phyloP scores from a whole-genome alignment of 1,139 yeast genomes.

The Suhomyces guaymorum region DNA sequence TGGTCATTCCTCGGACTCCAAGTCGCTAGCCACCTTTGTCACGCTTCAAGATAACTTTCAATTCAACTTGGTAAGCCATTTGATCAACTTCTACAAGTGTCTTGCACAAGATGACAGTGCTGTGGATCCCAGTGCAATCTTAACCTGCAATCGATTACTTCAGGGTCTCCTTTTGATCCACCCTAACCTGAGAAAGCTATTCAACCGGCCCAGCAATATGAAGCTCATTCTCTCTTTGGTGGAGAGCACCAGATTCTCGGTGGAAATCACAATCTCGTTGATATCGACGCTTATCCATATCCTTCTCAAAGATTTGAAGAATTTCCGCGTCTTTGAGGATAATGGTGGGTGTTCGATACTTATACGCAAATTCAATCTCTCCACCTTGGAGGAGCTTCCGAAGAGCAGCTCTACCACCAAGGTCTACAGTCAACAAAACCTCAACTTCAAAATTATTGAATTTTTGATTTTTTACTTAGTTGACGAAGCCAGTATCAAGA shows the following conservation, averaged over 20 bases:
- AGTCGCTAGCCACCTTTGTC: constrained; percentile 37
- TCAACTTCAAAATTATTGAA: constrained; percentile 65
- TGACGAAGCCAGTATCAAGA: constrained; percentile 53
- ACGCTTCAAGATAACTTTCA: constrained; percentile 53
- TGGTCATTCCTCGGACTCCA: constrained; percentile 3
- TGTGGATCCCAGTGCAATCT: constrained; percentile 12
- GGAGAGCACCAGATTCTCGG: constrained; percentile 15
- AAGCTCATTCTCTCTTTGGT: constrained; percentile 29
- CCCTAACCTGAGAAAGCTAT: constrained; percentile 52
- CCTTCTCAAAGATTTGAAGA: constrained; percentile 56
- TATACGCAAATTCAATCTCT: constrained; percentile 40
- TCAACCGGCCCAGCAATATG: constrained; percentile 39
- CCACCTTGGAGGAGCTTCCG: constrained; percentile 14
- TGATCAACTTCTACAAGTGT: constrained; percentile 30
- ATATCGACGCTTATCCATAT: constrained; percentile 63
- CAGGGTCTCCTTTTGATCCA: constrained; percentile 69
- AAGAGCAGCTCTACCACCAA: constrained; percentile 6
- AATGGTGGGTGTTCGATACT: constrained; percentile 58
- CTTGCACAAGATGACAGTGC: neutral
- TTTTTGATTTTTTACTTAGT: constrained; percentile 69
- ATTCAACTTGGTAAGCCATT: constrained; percentile 46
- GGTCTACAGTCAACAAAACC: constrained; percentile 33
- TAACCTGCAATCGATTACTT: constrained; percentile 44
- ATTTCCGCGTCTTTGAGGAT: constrained; percentile 61
- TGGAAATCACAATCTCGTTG: constrained; percentile 40